Base-by-base conservation (phyloP, 2,329 filamentous ascomycete species). In the Sordariomycetes sp. region DNA sequence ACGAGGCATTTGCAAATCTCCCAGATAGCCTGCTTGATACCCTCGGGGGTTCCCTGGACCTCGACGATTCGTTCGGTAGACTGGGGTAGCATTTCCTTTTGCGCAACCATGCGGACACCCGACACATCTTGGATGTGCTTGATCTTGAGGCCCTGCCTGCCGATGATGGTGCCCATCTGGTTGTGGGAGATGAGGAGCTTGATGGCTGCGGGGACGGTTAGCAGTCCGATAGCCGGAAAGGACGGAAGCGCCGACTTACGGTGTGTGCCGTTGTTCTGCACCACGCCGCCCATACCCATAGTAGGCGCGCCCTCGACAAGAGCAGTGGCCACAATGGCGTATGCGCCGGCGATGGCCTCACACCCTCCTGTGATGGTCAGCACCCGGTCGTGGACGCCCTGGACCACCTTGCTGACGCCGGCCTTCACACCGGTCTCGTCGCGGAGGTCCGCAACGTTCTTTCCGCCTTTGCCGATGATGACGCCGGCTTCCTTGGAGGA, bases 91-190 rank as follows among this genome's bases (percentile, higher is more conserved):
- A 99, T 99, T 68, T 99, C 94, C 76, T 99, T 99, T 73, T 99
- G 94, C 48, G 94, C 94, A 54, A 99, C 91, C 94, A 99, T 99
- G 68, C 94, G 91, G 59, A 97, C 94, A 62, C 91, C 91, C 5
- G 94, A 97, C 34, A 85, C 86, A 70, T 99, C 94, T 71, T 99
- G 94, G 64, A 99, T 99, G 70, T 96, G 89, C 81, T 99, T 99
- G 79, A 99, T 99, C 79, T 97, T 99, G 64, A 96, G 80, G 59
- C 94, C 94, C 71, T 95, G 89, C 63, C 90, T 85, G 66, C 94
- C 94, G 68, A 99, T 99, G 75, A 99, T 96, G 66, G 94, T 99
- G 61, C 94, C 94, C 94, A 99, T 99, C 75, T 99, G 94, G 72
- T 97, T 97, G 77, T 99, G 92, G 36, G 94, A 99, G 72, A 99